These are phyloP conservation scores for Fusarium compactum DNA, from an alignment of 2,329 filamentous ascomycete genomes.

Conservation along the genomic window DNA sequence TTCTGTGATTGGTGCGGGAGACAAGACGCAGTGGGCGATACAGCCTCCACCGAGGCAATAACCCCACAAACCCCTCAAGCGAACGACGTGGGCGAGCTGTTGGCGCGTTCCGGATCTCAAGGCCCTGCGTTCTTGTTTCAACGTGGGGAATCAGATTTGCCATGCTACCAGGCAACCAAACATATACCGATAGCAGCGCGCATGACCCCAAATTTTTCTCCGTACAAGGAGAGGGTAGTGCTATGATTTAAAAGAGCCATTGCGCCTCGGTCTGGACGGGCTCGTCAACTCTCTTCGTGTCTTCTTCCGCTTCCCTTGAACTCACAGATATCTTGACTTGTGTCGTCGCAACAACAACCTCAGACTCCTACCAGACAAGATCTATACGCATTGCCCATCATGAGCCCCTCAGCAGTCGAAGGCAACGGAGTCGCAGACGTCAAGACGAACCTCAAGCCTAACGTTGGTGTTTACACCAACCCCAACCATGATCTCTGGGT, in stretches of 20 bases:
- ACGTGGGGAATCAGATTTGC: constrained; percentile 49
- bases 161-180: constrained; percentile 46
- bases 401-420: constrained; percentile 54
- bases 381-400: constrained; percentile 37
- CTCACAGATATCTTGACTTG: constrained; percentile 18
- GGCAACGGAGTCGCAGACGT: constrained; percentile 40
- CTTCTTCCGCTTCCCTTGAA: constrained; percentile 20
- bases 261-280: constrained; percentile 30
- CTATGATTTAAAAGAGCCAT: constrained; percentile 41
- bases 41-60: constrained; percentile 41
- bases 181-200: constrained; percentile 46
- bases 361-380: constrained; percentile 21
- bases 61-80: constrained; percentile 47
- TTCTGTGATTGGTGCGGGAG: constrained; percentile 50
- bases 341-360: constrained; percentile 17
- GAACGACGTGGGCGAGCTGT: constrained; percentile 33
- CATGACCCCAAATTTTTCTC: constrained; percentile 48
- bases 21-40: constrained; percentile 43
- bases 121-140: constrained; percentile 35
- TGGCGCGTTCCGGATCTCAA: constrained; percentile 36
- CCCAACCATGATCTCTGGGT: constrained; percentile 93
- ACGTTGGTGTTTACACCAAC: constrained; percentile 97
- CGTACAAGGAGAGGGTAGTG: constrained; percentile 24
- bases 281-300: constrained; percentile 31
- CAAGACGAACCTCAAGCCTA: constrained; percentile 70